Evolutionary conservation across 192 early-diverging fungal species (phyloP), one percentile per base, ranked within the genome.

Genomic region (Mortierella alpina): DNA sequence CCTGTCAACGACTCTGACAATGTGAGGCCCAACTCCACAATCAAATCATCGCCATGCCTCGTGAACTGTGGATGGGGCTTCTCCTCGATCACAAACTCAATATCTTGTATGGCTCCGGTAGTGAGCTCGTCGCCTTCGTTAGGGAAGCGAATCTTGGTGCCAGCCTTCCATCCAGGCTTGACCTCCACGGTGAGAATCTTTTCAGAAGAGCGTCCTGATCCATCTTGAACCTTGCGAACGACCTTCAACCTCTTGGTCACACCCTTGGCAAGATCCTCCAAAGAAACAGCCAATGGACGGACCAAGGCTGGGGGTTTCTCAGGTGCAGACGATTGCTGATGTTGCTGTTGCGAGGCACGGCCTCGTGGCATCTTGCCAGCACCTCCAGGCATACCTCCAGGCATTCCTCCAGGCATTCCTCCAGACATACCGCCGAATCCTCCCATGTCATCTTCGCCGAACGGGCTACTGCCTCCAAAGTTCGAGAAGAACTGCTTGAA

Each of bases 161-260:
- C 98, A 14, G 95, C 94, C 85, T 99, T 98, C 96, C 97, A 96
- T 4, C 98, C 98, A 12, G 96, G 91, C 79, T 95, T 96, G 84
- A 99, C 83, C 62, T 93, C 84, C 55, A 99, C 86, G 59, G 87
- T 87, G 10, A 99, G 85, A 14, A 97, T 86, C 85, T 98, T 97
- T 67, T 97, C 96, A 0, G 87, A 63, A 0, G 88, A 61, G 15
- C 68, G 66, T 31, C 90, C 89, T 11, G 88, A 85, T 10, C 66
- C 62, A 57, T 76, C 83, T 40, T 83, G 44, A 18, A 84, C 47
- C 57, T 90, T 91, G 52, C 94, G 90, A 15, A 91, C 96, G 49
- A 99, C 93, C 84, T 99, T 99, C 67, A 98, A 92, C 66, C 92
- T 90, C 83, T 98, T 99, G 51, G 93, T 93, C 15, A 87, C 84